A percentile compares a stretch with the other conserved stretches of the same genome.
phyloP scores from a whole-genome alignment of 176 grass and related monocot genomes.

The Cocos nucifera region DNA sequence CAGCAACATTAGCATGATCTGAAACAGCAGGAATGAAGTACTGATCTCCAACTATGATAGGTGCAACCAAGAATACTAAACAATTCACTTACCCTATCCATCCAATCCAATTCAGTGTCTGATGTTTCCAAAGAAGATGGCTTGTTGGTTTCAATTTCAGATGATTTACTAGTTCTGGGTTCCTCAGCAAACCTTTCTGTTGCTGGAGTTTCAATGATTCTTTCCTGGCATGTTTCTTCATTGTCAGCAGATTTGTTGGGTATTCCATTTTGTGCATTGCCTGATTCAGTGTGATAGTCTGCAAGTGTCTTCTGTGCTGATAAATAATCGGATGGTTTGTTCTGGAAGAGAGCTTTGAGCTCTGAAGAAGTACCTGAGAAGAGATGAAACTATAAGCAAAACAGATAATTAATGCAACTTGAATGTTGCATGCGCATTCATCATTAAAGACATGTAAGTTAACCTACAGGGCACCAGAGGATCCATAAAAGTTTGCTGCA shows the following conservation, averaged over 20 bases:
- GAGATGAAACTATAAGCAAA: constrained; percentile 15
- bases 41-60: too few species aligned
- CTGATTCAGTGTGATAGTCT: constrained; percentile 3
- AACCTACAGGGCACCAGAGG: constrained; percentile 54
- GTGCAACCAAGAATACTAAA: background rate
- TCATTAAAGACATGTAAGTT: constrained; percentile 10
- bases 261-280: background rate
- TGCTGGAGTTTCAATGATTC: constrained; percentile 4
- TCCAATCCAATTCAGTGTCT: constrained; percentile 22
- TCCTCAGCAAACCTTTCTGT: constrained; percentile 2
- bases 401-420: background rate
- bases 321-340: constrained; percentile 1
- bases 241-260: constrained; percentile 18
- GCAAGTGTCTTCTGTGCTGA: background rate
- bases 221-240: constrained; percentile 7
- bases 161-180: constrained; percentile 1
- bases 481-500: constrained; percentile 41
- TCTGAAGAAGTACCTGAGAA: constrained; percentile 28
- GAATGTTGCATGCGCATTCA: background rate
- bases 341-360: constrained; percentile 13
- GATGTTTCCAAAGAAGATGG: constrained; percentile 6
- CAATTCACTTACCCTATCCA: constrained; percentile 29
- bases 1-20: constrained; percentile 6
- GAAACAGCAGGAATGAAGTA: background rate
- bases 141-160: constrained; percentile 23